Evolutionary conservation across 805 yeast species (phyloP).

Genomic region (Starmerella geochares): DNA sequence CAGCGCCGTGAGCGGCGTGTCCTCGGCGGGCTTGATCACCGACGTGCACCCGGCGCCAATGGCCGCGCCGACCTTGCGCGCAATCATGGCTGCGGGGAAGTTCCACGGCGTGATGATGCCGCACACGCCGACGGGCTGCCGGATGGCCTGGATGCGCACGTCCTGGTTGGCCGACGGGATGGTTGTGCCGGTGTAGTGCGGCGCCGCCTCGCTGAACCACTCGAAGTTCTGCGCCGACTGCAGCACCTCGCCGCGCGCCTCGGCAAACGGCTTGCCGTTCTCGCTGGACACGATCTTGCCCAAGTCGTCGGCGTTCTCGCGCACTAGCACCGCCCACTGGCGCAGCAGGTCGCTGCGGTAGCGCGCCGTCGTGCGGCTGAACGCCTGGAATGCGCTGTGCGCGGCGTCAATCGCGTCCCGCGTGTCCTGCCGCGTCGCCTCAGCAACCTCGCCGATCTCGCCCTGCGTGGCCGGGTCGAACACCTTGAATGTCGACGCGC

Average conservation of each 20-base stretch:
- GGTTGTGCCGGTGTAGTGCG: constrained; percentile 56
- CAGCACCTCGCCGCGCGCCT: constrained; percentile 58
- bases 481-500: constrained; percentile 47
- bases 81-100: constrained; percentile 70
- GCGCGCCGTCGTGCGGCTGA: constrained; percentile 47
- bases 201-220: constrained; percentile 77
- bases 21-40: constrained; percentile 66
- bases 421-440: constrained; percentile 43
- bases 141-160: constrained; percentile 45
- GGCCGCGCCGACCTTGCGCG: constrained; percentile 66
- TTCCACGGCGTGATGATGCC: constrained; percentile 79
- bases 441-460: constrained; percentile 46
- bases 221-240: constrained; percentile 71
- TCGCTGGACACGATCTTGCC: constrained; percentile 56
- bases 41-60: constrained; percentile 71
- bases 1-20: constrained; percentile 64
- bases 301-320: constrained; percentile 52
- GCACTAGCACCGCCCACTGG: constrained; percentile 44
- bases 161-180: constrained; percentile 45
- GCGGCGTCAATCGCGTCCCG: constrained; percentile 49
- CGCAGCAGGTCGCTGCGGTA: constrained; percentile 45
- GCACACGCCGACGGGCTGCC: constrained; percentile 74
- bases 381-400: constrained; percentile 41
- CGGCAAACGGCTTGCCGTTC: constrained; percentile 64
- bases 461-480: constrained; percentile 63